Evolutionary conservation across 2,329 filamentous ascomycete genomes (phyloP).

Genomic region (Zasmidium angulare): DNA sequence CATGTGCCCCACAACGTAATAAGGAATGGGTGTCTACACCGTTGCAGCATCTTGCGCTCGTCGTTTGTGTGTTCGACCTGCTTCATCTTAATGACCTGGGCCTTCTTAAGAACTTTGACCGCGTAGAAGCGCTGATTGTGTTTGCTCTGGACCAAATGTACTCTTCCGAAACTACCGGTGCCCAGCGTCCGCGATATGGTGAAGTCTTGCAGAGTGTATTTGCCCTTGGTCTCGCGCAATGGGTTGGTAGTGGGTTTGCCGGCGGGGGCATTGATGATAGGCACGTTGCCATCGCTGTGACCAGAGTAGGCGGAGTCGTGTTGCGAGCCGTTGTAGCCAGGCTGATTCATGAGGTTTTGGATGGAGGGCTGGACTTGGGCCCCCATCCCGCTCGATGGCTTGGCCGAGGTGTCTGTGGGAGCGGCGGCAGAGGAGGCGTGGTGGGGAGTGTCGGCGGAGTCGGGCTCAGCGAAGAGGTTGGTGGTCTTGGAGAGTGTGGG

Average conservation of each 20-base stretch:
- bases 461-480: slow-evolving; percentile 30
- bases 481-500: slow-evolving; percentile 47
- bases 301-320: slow-evolving; percentile 37
- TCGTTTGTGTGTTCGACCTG: slow-evolving; percentile 99
- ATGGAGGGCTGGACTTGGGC: slow-evolving; percentile 74
- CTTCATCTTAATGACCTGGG: slow-evolving; percentile 99
- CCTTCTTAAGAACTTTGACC: slow-evolving; percentile 97
- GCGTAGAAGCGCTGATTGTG: slow-evolving; percentile 99
- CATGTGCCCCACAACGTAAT: slow-evolving; percentile 99
- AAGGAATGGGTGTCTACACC: slow-evolving; percentile 96
- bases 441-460: slow-evolving; percentile 31
- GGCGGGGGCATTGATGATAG: slow-evolving; percentile 34
- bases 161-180: slow-evolving; percentile 93
- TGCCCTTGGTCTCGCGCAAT: slow-evolving; percentile 81
- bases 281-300: slow-evolving; percentile 39
- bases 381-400: slow-evolving; percentile 20
- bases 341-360: slow-evolving; percentile 76
- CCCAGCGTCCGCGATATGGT: slow-evolving; percentile 86
- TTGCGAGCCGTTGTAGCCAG: slow-evolving; percentile 41
- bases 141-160: slow-evolving; percentile 94
- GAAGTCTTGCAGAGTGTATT: slow-evolving; percentile 93
- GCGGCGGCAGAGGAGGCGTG: slow-evolving; percentile 37
- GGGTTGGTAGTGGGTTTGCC: slow-evolving; percentile 36
- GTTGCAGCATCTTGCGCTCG: slow-evolving; percentile 90
- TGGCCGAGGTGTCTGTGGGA: slow-evolving; percentile 7